Evolutionary conservation across 2,329 filamentous ascomycete species (phyloP), one percentile per base, ranked within the genome.

Genomic region (Laburnicola sp.): DNA sequence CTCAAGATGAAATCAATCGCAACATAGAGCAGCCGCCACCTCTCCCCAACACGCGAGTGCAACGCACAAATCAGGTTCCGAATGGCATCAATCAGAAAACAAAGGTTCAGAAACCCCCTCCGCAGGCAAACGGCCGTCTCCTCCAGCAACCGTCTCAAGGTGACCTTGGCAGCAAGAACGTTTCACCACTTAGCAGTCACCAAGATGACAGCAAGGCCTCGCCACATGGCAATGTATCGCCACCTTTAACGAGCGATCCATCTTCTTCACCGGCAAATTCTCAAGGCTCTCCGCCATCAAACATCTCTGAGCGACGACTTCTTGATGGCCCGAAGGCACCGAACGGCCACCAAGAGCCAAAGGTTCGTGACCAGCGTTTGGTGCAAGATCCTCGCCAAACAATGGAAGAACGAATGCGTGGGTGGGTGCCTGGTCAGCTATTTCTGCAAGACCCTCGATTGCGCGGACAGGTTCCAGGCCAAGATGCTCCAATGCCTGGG

Each of bases 1-100:
- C 67, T 10, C 69, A 72, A 34, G 70, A 73, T 39, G 65, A 72
- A 47, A 70, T 73, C 59, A 71, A 68, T 45, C 61, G 58, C 27
- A 37, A 6, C 4, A 31, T n/a, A n/a, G 46, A 52, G 16, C 30
- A 28, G 21, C 16, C 27, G 11, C 34, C 53, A 21, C 47, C 45
- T 10, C 36, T 48, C 8, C 45, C 39, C 9, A 50, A 47, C 10
- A 43, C 49, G 22, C 45, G 32, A 34, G 50, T 34, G 50, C 44
- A 32, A 38, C 46, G 11, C 23, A 23, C 43, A 28, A 45, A 34
- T 23, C 43, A 45, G 21, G 23, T 37, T 16, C 34, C 11, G 4
- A 28, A 31, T 22, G 34, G 32, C 22, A n/a, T 31, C 4, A 11
- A 7, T 2, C 2, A n/a, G 26, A 45, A 38, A 4, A 21, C 6